Conservation (phyloP, 768 basidiomycete genomes). For the Tulasnella sp. region DNA sequence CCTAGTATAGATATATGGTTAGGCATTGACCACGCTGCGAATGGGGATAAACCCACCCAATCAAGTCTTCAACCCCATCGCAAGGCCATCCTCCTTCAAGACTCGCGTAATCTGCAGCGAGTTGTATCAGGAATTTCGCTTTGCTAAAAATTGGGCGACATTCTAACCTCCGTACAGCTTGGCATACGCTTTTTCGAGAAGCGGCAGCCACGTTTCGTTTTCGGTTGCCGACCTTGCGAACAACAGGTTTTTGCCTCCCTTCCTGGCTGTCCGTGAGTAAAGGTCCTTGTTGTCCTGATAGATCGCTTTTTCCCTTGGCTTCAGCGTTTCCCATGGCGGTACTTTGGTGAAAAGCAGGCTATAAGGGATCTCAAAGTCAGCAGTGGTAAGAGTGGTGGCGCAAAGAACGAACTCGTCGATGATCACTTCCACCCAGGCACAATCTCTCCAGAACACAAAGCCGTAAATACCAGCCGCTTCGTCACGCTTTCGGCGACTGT, state of each 20-base stretch:
- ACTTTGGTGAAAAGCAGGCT: constrained; percentile 51
- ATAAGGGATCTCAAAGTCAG: background rate
- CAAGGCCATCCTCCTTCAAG: constrained; percentile 45
- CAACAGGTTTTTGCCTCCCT: constrained; percentile 48
- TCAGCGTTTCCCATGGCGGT: constrained; percentile 53
- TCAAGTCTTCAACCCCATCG: constrained; percentile 57
- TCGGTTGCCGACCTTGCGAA: constrained; percentile 48
- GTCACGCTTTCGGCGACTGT: constrained; percentile 42
- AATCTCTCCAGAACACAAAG: constrained; percentile 55
- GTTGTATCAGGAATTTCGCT: background rate
- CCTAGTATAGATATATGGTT: background rate
- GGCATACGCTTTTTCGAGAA: constrained; percentile 58
- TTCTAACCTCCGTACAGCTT: constrained; percentile 53
- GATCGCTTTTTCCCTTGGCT: constrained; percentile 41
- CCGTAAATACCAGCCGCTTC: constrained; percentile 56
- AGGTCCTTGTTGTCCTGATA: constrained; percentile 51
- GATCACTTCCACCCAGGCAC: constrained; percentile 51
- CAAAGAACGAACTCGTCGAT: constrained; percentile 51
- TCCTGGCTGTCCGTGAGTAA: constrained; percentile 47
- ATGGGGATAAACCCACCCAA: constrained; percentile 44
- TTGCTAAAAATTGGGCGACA: constrained; percentile 25
- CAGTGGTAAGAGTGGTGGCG: background rate
- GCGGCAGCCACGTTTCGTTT: constrained; percentile 55
- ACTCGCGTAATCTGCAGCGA: constrained; percentile 47
- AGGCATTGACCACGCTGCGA: no score